Base-by-base conservation (phyloP, 2,329 filamentous ascomycete species). In the Trichocomaceae sp. region DNA sequence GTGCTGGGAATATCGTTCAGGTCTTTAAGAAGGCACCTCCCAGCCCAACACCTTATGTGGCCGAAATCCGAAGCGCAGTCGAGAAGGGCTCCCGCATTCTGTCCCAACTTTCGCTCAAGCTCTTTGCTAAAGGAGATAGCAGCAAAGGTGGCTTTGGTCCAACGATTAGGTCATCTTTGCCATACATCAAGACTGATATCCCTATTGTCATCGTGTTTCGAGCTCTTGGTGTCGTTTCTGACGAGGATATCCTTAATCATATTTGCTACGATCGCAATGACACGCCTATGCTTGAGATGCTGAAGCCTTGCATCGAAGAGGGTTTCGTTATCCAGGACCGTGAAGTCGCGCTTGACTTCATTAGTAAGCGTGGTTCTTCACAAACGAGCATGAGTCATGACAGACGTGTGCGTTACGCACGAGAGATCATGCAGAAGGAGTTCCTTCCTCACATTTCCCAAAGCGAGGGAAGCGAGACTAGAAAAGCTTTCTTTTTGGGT, bases 1-100 rank as follows among this genome's bases (percentile, higher is more conserved):
- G 91, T 69, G 93, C 93, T 41, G 93, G 92, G 67, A 99, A 99
- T 68, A 99, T 97, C 57, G 93, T 99, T 5, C 93, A 99, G 74
- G 92, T 99, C 26, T 99, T 99, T 83, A 92, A 95, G 75, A 99
- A 99, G 77, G 90, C 92, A 0, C 83, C 86, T 63, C 90, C 90
- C n/a, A 92, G 89, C 61, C 88, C 90, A 9, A 95, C 90, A 59
- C 91, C 90, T 1, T 96, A 93, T 71, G 87, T 92, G 22, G 95
- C 93, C 12, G 93, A 99, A 73, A 96, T 99, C 64, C 83, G 93
- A 74, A 96, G 91, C 72, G 92, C 95, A 1, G 83, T 97, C 8
- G 93, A 99, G 72, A 96, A 96, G 72, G 93, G 95, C 13, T 96
- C 92, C 0, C 83, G 95, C 26, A 82, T 99, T 50, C 95, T 99